Evolutionary conservation across 2,329 filamentous ascomycete genomes (phyloP), one percentile per base, ranked within the genome.

Genomic region (Chalaropsis ovoidea): DNA sequence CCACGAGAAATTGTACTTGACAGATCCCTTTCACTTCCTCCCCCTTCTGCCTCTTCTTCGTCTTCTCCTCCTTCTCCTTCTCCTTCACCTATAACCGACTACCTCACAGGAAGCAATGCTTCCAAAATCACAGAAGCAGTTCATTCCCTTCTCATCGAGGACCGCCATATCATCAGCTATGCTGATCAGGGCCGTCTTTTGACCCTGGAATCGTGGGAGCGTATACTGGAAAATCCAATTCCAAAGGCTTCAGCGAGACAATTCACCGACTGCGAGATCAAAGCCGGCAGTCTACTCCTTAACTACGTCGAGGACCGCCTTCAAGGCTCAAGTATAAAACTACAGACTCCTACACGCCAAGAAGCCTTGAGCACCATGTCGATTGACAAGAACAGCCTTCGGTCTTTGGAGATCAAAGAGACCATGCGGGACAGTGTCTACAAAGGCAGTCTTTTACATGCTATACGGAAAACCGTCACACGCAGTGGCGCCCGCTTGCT

Each of bases 321-420:
- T 19, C 88, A 88, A 70, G 90, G 89, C 19, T 78, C 86, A 64
- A 86, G 84, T 71, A 85, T 95, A 77, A 90, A 89, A 74, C 80
- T 99, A 49, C 91, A 95, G 73, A 86, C 90, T 56, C 94, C 94
- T 1, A 77, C 86, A 43, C 86, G 89, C 67, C 83, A 90, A 70
- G 84, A 88, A 69, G 81, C 83, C 63, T 80, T 89, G 72, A 84
- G 95, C 68, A 85, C 88, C 69, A 94, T 99, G 89, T 82, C 78
- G 62, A 95, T 99, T 70, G 94, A 99, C 76, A 92, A 88, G 72
- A 95, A 92, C 72, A 96, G 88, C 69, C 81, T 99, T 76, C 83
- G 89, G 67, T 90, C 92, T 0, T 80, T 99, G 3, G 94, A 99
- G 74, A 89, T 99, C 69, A 86, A 90, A 69, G 85, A 86, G 72